A percentile compares a stretch with the other conserved stretches of the same genome.
Evolutionary conservation across 2,329 filamentous ascomycete genomes (phyloP).

Genomic region (Gnomoniopsis smithogilvyi): DNA sequence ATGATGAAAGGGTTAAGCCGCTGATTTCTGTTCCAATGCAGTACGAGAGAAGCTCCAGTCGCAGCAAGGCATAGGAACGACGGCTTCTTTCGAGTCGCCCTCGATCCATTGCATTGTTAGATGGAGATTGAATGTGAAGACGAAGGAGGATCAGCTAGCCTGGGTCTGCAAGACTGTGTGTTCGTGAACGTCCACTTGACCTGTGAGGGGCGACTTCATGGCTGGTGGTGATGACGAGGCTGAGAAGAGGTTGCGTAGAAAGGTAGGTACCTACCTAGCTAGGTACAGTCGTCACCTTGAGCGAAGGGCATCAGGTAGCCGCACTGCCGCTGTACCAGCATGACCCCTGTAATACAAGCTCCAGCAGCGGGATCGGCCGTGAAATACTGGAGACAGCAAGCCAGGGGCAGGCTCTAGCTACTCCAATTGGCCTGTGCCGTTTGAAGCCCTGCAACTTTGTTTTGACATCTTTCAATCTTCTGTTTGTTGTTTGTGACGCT

Average conservation of each 20-base stretch:
- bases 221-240: background rate
- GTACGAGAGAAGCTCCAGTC: too few relatives aligned
- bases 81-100: background rate
- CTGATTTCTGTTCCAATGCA: too few relatives aligned
- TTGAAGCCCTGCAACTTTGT: conserved; percentile 3
- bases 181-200: background rate
- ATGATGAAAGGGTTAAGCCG: too few relatives aligned
- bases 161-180: background rate
- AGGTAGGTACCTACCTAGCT: background rate
- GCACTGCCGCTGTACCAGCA: too few relatives aligned
- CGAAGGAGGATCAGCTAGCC: background rate
- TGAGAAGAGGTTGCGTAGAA: background rate
- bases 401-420: conserved; percentile 1
- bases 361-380: background rate
- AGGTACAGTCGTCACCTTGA: background rate
- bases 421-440: background rate
- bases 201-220: background rate
- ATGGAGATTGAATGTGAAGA: background rate
- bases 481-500: background rate
- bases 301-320: too few relatives aligned
- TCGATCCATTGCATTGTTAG: too few relatives aligned
- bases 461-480: conserved; percentile 1
- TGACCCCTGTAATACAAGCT: too few relatives aligned
- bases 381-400: background rate
- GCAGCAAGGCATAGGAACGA: background rate